Base-by-base conservation (phyloP, 164 flowering plant genomes). In the Litsea cubeba region DNA sequence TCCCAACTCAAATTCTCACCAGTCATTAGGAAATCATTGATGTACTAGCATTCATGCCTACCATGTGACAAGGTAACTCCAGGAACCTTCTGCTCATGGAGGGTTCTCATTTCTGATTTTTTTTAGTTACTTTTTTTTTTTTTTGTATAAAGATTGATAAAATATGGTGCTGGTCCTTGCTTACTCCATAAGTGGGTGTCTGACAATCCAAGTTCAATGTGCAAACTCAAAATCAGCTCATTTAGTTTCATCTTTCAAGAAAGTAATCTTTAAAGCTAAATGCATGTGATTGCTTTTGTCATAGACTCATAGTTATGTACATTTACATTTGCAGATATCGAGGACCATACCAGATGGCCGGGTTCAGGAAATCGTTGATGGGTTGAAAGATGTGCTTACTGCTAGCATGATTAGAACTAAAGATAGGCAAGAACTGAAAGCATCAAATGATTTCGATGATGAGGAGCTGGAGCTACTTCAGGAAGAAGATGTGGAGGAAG, bases 401-500 rank as follows among this genome's bases (percentile, higher is more conserved):
- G 49, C 49, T 20, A 66, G 69, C 49, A 66, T 66, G 40, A 66
- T 17, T n/a, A 66, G 69, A 66, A 32, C 46, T 22, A 66, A 26
- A n/a, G 49, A 32, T 26, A 66, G 35, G 50, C 69, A 26, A 26
- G 69, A 66, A 66, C 12, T 3, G 40, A 66, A 40, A 32, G 49
- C 50, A 26, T 66, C 26, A 18, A 40, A 66, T 18, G 49, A 26
- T 11, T 66, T 66, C 3, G 50, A 66, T 18, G 69, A 66, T 26
- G 69, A 66, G 69, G 69, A 66, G 30, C 26, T 66, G n/a, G 49
- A 66, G 50, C 69, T 28, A 66, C 69, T 28, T 12, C 28, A 66
- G 69, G 69, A 66, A 17, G 69, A 66, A 40, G 50, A 66, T 32
- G 69, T 40, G 28, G 69, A 66, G 49, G 69, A 66, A 32, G n/a